Evolutionary conservation across 2,329 filamentous ascomycete species (phyloP).

Genomic region (Fusarium sulawesiense): DNA sequence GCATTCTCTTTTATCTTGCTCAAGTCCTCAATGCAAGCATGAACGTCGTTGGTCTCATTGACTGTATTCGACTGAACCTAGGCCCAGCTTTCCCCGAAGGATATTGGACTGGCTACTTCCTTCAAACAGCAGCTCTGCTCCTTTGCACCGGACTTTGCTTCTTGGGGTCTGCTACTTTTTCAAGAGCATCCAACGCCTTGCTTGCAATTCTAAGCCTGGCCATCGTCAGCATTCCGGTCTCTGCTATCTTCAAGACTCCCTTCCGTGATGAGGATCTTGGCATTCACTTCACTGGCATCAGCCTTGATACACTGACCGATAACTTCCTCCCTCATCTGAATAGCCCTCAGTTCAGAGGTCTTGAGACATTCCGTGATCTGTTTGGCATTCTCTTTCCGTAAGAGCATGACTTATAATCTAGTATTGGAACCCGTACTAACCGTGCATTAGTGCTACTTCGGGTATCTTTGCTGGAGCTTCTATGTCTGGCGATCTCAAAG

Average conservation of each 20-base stretch:
- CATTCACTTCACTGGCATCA: constrained; percentile 83
- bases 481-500: constrained; percentile 88
- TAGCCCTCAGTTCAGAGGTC: constrained; percentile 69
- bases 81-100: constrained; percentile 74
- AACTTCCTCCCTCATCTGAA: constrained; percentile 79
- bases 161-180: constrained; percentile 82
- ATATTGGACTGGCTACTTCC: constrained; percentile 81
- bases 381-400: constrained; percentile 87
- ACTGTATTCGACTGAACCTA: constrained; percentile 83
- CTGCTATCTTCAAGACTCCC: constrained; percentile 74
- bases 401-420: constrained; percentile 15
- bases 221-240: constrained; percentile 84
- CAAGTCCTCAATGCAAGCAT: constrained; percentile 87
- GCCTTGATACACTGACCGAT: constrained; percentile 73
- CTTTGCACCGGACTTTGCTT: constrained; percentile 81
- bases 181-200: constrained; percentile 81
- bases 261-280: constrained; percentile 72
- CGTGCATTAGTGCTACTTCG: constrained; percentile 57
- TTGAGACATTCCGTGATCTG: constrained; percentile 80
- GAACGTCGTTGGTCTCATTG: constrained; percentile 87
- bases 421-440: neutral
- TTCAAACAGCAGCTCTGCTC: constrained; percentile 77
- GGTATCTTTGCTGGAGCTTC: constrained; percentile 79
- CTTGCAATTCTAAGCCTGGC: constrained; percentile 77
- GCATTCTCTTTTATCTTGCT: constrained; percentile 90